phyloP scores from a whole-genome alignment of 257 asterid species.

The Sherardia arvensis region DNA sequence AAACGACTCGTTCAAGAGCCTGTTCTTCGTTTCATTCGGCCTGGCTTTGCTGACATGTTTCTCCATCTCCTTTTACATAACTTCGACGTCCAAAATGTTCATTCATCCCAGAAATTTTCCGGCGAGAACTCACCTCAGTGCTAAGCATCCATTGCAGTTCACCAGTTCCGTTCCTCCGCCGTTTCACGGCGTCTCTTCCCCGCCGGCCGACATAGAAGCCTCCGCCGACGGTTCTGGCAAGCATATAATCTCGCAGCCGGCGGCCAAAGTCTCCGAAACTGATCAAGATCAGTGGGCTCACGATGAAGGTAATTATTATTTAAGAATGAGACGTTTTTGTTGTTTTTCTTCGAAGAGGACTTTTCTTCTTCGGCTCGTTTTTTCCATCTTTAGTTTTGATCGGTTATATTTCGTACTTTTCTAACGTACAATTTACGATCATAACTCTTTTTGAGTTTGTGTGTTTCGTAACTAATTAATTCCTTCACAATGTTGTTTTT shows the following conservation, averaged over 20 bases:
- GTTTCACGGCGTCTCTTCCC: not conserved
- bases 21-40: constrained; percentile 19
- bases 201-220: not conserved
- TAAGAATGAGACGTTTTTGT: not conserved
- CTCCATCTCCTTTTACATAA: constrained; percentile 22
- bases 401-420: not conserved
- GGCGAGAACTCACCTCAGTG: constrained; percentile 7
- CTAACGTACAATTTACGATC: not conserved
- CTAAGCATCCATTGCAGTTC: constrained; percentile 9
- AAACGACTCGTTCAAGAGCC: constrained; percentile 6
- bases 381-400: not conserved
- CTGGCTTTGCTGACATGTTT: constrained; percentile 28
- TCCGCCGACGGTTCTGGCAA: not conserved
- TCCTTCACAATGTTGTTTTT: not conserved
- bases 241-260: not conserved
- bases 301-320: not conserved
- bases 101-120: constrained; percentile 5
- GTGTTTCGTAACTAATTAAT: not conserved
- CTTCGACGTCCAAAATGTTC: constrained; percentile 20
- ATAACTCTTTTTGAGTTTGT: not conserved
- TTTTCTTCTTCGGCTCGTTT: not conserved
- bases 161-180: constrained; percentile 9
- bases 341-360: not conserved
- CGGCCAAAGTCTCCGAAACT: not conserved
- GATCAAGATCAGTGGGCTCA: not conserved